Evolutionary conservation across 805 yeast species (phyloP), one percentile per base, ranked within the genome.

Genomic region (Yarrowia sp.): DNA sequence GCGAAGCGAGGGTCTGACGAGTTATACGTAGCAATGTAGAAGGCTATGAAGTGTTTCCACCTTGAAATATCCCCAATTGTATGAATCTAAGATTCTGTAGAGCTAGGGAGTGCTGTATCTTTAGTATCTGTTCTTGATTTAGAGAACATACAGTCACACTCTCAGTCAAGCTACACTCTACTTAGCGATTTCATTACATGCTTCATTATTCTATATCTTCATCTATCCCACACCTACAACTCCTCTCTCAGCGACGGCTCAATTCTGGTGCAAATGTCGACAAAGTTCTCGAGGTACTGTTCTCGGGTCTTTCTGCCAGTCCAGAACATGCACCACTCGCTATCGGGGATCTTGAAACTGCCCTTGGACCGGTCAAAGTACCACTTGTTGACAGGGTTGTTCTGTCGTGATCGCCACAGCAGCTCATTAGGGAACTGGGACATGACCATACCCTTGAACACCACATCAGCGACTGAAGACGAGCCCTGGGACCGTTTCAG

Each of bases 331-430:
- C 76, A 74, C 77, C 83, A 81, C 4, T 71, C 69, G 8, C 75
- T 66, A 48, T 77, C 77, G 1, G 78, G 76, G 15, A 87, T 72
- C 60, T 81, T 79, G 33, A 86, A 72, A 32, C 87, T 86, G 0
- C 96, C 96, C 15, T 81, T 77, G 44, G 96, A 87, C 68, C 99
- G 80, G 72, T 95, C 98, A 75, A 93, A 95, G 73, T 93, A 93
- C 99, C 99, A 95, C 72, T 92, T 92, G 78, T 95, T 95, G 8
- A 95, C 97, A 0, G 97, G 97, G 74, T 95, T 95, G 65, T 78
- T 83, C 66, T 82, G 83, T 51, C 96, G 79, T 1, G 98, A 93
- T 71, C 99, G 83, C 99, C 99, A 95, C 1, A 95, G 77, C 11
- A 92, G 74, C 72, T 91, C 95, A 14, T 81, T 76, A 0, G 90